Base-by-base conservation (phyloP, 768 basidiomycete genomes). In the Hebeloma cylindrosporum region DNA sequence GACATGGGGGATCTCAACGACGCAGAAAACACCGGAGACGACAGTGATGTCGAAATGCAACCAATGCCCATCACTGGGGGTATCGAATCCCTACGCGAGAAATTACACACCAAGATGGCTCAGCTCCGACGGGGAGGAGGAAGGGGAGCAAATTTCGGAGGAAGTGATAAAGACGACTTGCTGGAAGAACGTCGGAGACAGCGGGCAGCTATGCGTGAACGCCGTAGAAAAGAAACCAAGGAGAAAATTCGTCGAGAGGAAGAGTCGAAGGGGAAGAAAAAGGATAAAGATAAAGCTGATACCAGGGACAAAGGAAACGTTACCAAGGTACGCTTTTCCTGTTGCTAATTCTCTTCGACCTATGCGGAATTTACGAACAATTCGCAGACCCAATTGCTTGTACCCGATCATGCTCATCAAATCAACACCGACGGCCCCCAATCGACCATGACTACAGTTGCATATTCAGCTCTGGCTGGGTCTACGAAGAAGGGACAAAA, bases 121-220 rank as follows among this genome's bases (percentile, higher is more conserved):
- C 57, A 72, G n/a, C 69, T 92, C n/a, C 78, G 84, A 36, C 70
- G 71, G 23, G 69, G 75, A 14, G 57, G 57, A 3, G 43, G 51
- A 32, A 29, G 45, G 28, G 14, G 48, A 30, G 36, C 44, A 34
- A 57, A 57, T 8, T 63, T 58, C 2, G 77, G 79, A 56, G 71
- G 80, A 7, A 77, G 73, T 5, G 83, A 84, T 58, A 82, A 78
- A 59, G 93, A 97, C 59, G 90, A 83, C 49, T 62, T 97, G 34
- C 62, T 97, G 40, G 88, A 92, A 58, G 88, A 92, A 63, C 73
- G 88, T 41, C 70, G 93, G 49, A 65, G 67, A 54, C 83, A 89
- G 57, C 72, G 92, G 4, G 93, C 85, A 0, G 80, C 84, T 25
- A 74, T 96, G 74, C 75, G 93, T 16, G 94, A 97, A 65, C 78